Percentiles rank a stretch among this genome's conserved stretches.
Conservation (phyloP, 129 eudicot species). For the Calendula officinalis region DNA sequence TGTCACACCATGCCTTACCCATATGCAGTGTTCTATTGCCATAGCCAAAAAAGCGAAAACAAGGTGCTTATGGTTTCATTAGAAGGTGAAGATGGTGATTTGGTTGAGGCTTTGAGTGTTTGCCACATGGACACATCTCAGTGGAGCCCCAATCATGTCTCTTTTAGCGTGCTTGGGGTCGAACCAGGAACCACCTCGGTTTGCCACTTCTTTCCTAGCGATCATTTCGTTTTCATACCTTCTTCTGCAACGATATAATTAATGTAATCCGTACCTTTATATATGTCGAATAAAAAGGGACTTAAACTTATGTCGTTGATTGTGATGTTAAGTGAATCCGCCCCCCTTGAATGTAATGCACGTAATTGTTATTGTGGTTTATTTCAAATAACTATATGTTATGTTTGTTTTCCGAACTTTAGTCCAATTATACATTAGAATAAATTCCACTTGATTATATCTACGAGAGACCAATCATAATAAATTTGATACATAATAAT, state of each 20-base stretch:
- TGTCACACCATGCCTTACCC: constrained; percentile 91
- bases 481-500: too few species aligned
- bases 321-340: neutral
- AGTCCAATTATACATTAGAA: too few species aligned
- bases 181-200: constrained; percentile 72
- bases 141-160: constrained; percentile 54
- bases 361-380: neutral
- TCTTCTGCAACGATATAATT: constrained; percentile 19
- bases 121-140: constrained; percentile 88
- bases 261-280: neutral
- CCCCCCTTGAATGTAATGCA: neutral
- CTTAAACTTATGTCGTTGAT: neutral
- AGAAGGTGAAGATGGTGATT: constrained; percentile 59
- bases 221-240: constrained; percentile 55
- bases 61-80: constrained; percentile 53
- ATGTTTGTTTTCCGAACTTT: too few species aligned
- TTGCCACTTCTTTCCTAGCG: constrained; percentile 84
- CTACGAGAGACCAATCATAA: neutral
- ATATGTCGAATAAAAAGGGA: neutral
- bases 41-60: constrained; percentile 58
- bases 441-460: neutral
- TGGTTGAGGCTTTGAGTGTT: constrained; percentile 61
- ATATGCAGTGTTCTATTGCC: constrained; percentile 71
- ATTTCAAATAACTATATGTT: neutral
- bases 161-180: constrained; percentile 61